These are phyloP conservation scores for Pyrenula aspistea DNA, from an alignment of 495 filamentous ascomycete species.

Conservation along the genomic window DNA sequence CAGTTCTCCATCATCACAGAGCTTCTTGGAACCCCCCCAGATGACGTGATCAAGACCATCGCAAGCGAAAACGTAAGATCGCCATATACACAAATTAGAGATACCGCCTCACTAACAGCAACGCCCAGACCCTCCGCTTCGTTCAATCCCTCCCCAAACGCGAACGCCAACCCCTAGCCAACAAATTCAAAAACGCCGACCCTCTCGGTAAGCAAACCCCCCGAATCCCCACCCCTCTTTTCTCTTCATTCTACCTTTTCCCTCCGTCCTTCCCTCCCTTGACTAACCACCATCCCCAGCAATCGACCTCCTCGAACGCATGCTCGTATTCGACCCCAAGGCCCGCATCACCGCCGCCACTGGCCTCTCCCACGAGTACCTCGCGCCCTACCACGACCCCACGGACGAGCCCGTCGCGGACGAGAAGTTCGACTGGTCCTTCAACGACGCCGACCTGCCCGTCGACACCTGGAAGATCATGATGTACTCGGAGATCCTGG, in stretches of 20 bases:
- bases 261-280: no score
- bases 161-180: conserved; percentile 75
- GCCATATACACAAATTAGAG: background rate
- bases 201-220: conserved; percentile 52
- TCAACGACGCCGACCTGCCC: conserved; percentile 94
- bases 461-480: conserved; percentile 99
- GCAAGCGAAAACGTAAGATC: conserved; percentile 86
- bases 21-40: conserved; percentile 90
- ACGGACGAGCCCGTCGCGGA: conserved; percentile 91
- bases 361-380: conserved; percentile 82
- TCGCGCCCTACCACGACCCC: conserved; percentile 92
- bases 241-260: no score
- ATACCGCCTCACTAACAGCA: conserved; percentile 5
- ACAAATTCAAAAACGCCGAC: conserved; percentile 95
- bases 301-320: conserved; percentile 84
- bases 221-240: background rate
- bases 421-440: conserved; percentile 99
- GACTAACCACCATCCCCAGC: conserved; percentile 39
- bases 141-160: conserved; percentile 96
- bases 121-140: conserved; percentile 74
- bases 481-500: conserved; percentile 94
- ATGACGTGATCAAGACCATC: conserved; percentile 97
- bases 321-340: conserved; percentile 96
- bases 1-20: conserved; percentile 99
- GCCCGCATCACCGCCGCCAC: conserved; percentile 77